Base-by-base conservation (phyloP, 371 early-diverging fungal genomes). In the Rhizomucor pusillus region DNA sequence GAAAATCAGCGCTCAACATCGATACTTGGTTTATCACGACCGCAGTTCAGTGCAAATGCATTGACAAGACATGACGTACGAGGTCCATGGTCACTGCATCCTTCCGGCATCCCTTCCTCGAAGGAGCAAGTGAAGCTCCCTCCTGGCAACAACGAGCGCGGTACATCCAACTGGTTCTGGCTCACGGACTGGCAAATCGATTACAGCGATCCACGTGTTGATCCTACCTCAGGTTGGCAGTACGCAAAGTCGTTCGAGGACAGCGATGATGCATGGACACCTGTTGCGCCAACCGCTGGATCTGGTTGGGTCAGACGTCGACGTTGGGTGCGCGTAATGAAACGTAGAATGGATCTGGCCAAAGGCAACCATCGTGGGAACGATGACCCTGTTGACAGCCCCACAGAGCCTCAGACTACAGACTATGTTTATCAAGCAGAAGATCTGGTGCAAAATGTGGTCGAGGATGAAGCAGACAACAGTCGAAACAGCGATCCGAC, bases 161-260 rank as follows among this genome's bases (percentile, higher is more conserved):
- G 56, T 1, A 59, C 47, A 34, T 59, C 69, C 6, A 54, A 72
- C 13, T 92, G 91, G 91, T 92, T 85, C 61, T 92, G 92, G 92
- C 49, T 90, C 34, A 88, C 87, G 3, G 92, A 92, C 43, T 92
- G 92, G 92, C 75, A 79, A 20, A 66, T 89, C 18, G 91, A 91
- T 63, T 67, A 74, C 34, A 75, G 74, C 12, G 80, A 87, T 62
- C 86, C 88, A 11, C 71, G 72, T 12, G 73, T 79, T 3, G 86
- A 88, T 54, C 69, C 77, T 1, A 75, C 68, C 9, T 80, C 85
- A 5, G 88, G 88, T 0, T 88, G 89, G 87, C 85, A 86, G 52
- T 91, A 91, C 51, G 82, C 84, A 3, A 66, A 70, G 41, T 79
- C 78, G 1, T 81, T 87, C 57, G 71, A 69, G 7, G 81, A 81